phyloP scores from a whole-genome alignment of 306 rosid species.

The Prinsepia uniflora region DNA sequence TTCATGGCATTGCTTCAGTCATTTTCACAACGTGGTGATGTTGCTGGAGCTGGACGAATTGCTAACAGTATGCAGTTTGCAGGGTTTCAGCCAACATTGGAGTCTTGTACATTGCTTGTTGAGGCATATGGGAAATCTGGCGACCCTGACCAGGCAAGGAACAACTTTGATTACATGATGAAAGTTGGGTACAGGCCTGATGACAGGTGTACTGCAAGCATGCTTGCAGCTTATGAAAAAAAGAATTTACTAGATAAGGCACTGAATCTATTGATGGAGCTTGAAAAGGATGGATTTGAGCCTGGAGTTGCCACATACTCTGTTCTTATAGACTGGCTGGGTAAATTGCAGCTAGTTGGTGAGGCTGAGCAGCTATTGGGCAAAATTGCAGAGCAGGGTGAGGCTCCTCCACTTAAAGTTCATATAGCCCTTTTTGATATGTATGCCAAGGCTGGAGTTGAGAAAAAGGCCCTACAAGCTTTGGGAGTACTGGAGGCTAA shows the following conservation, averaged over 20 bases:
- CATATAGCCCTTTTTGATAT: constrained; percentile 75
- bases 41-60: constrained; percentile 43
- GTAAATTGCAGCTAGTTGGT: constrained; percentile 62
- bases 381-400: constrained; percentile 65
- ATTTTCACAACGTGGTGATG: constrained; percentile 48
- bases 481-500: constrained; percentile 66
- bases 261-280: constrained; percentile 54
- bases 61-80: constrained; percentile 54
- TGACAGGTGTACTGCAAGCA: constrained; percentile 72
- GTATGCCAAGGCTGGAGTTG: constrained; percentile 65
- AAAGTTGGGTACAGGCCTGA: constrained; percentile 61
- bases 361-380: constrained; percentile 77
- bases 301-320: constrained; percentile 77
- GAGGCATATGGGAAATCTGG: constrained; percentile 49
- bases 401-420: constrained; percentile 66
- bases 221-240: constrained; percentile 70
- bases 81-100: constrained; percentile 45
- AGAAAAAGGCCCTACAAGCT: constrained; percentile 79
- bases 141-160: constrained; percentile 53
- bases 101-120: constrained; percentile 60
- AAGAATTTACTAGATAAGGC: constrained; percentile 66
- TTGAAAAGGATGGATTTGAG: constrained; percentile 70
- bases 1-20: constrained; percentile 62
- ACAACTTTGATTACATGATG: constrained; percentile 58
- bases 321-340: constrained; percentile 85